Evolutionary conservation across 768 basidiomycete genomes (phyloP), one percentile per base, ranked within the genome.

Genomic region (Hygrophoropsis aurantiaca): DNA sequence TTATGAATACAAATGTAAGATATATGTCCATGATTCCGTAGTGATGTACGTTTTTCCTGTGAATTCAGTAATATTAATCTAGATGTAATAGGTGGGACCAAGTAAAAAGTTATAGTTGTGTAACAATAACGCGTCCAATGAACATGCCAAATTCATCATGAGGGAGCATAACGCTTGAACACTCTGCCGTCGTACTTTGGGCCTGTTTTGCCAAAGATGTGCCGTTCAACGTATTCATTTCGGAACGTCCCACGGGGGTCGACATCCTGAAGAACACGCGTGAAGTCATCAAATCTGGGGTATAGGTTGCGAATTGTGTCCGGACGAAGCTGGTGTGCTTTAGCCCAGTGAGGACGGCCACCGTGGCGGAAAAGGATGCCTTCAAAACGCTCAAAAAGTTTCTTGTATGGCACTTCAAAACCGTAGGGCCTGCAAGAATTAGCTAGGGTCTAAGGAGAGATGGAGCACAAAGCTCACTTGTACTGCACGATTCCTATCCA

Each of bases 401-500:
- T 69, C 47, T 82, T 82, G 70, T 95, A 97, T 13, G 90, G 86
- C 7, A 92, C 84, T 40, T 83, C 81, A 50, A 85, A 74, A 6
- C 87, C 87, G 60, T 94, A 97, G 3, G 94, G 93, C 59, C 94
- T 95, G 51, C 25, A 30, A 25, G 44, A 40, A 44, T 53, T 38
- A 54, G 50, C 23, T 1, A 40, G 36, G 26, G 20, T 16, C 21
- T 1, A 30, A 30, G 44, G n/a, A 24, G 26, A 19, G 42, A 51
- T 27, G 40, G 44, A 21, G 42, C 16, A 40, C 35, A 43, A 11
- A 6, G 69, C 89, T 59, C 48, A 97, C 95, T 91, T 92, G 73
- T 85, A 99, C 60, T 94, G 91, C n/a, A 97, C 81, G 43, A 98
- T 82, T n/a, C 97, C 97, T 50, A 99, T 90, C 89, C 94, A 99